Evolutionary conservation across 2,329 filamentous ascomycete species (phyloP).

Genomic region (Coniochaeta hoffmannii): DNA sequence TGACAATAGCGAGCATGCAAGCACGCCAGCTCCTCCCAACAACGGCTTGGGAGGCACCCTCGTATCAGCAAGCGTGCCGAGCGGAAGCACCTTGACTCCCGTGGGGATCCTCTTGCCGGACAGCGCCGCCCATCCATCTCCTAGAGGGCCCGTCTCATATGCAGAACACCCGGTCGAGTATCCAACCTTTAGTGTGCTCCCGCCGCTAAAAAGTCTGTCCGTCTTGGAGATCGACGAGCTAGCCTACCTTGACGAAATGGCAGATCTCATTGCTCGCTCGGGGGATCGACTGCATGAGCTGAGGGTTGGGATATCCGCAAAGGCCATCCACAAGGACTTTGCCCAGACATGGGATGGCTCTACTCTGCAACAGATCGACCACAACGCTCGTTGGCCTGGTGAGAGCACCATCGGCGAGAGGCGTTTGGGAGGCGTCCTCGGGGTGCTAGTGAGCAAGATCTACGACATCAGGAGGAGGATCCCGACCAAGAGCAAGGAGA

Average conservation of each 20-base stretch:
- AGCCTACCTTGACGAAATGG: conserved; percentile 79
- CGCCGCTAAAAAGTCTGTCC: conserved; percentile 64
- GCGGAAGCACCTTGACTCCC: conserved; percentile 30
- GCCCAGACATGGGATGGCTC: conserved; percentile 56
- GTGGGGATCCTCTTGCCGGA: conserved; percentile 30
- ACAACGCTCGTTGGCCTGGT: conserved; percentile 47
- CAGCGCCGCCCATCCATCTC: conserved; percentile 20
- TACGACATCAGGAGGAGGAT: conserved; percentile 44
- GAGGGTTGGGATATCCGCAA: conserved; percentile 61
- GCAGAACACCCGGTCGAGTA: conserved; percentile 60
- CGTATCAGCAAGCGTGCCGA: conserved; percentile 16
- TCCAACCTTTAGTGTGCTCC: conserved; percentile 72
- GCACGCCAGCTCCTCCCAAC: conserved; percentile 8
- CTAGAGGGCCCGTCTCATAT: conserved; percentile 34
- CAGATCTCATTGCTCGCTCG: conserved; percentile 66
- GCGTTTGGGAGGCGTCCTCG: conserved; percentile 60
- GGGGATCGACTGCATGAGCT: conserved; percentile 60
- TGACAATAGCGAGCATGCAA: conserved; percentile 52
- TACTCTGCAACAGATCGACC: conserved; percentile 56
- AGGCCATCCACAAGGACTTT: conserved; percentile 40
- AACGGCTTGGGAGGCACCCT: background rate
- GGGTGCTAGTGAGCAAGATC: conserved; percentile 59
- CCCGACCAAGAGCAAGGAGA: conserved; percentile 10
- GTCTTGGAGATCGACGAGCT: conserved; percentile 78
- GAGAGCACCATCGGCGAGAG: conserved; percentile 52